Percentiles rank a stretch among this genome's conserved stretches.
phyloP scores from a whole-genome alignment of 129 eudicot genomes.

The Heracleum sosnowskyi region DNA sequence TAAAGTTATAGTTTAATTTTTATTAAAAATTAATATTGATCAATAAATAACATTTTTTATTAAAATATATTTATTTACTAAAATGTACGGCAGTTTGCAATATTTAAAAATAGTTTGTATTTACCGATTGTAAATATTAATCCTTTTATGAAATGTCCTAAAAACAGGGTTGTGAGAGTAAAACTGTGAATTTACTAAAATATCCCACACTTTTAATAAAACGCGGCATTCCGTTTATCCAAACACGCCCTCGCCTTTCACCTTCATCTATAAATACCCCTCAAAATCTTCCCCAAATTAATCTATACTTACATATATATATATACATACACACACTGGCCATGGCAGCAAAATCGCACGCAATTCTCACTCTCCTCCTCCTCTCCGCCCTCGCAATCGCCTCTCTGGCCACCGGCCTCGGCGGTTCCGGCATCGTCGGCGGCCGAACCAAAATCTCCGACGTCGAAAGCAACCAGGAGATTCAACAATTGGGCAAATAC shows the following conservation, averaged over 20 bases:
- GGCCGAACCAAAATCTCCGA: constrained; percentile 33
- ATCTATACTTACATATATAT: background rate
- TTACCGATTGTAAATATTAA: too few species aligned
- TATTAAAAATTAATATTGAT: too few species aligned
- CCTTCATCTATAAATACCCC: background rate
- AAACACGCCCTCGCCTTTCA: background rate
- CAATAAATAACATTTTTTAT: too few species aligned
- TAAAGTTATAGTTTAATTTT: too few species aligned
- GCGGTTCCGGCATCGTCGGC: constrained; percentile 17
- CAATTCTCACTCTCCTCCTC: background rate
- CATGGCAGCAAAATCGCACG: background rate
- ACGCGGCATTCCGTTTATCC: constrained; percentile 11
- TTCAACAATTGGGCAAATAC: constrained; percentile 47
- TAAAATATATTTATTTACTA: too few species aligned
- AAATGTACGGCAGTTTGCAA: too few species aligned
- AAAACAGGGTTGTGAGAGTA: background rate
- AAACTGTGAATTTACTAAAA: background rate
- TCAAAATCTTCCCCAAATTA: background rate
- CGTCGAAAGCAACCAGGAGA: constrained; percentile 41
- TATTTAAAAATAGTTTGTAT: too few species aligned
- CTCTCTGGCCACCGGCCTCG: background rate
- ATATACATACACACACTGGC: background rate
- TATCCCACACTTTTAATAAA: background rate
- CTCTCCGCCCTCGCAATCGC: background rate
- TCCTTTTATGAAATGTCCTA: background rate